Base-by-base conservation (phyloP, 2,329 filamentous ascomycete genomes). In the Seiridium cupressi region DNA sequence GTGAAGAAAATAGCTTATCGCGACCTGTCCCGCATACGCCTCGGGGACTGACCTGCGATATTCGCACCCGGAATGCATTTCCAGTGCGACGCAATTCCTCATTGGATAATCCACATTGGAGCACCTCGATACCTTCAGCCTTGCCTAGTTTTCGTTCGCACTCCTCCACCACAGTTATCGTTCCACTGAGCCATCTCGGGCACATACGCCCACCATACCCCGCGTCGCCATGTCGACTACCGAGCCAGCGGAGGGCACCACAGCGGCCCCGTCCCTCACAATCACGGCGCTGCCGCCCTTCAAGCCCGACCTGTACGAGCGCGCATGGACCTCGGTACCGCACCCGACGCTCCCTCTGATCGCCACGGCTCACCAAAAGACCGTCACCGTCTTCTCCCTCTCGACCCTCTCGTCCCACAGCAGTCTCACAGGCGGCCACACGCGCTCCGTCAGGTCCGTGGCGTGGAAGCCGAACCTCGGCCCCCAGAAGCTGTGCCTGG, bases 291-390 rank as follows among this genome's bases (percentile, higher is more conserved):
- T 87, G 11, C 72, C 79, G 3, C 72, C 80, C 46, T 78, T 87
- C 70, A 78, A 79, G 55, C 84, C 82, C 42, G 81, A 86, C 66
- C 80, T 89, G 51, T 81, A 83, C 69, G 82, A 88, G 66, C 91
- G 95, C 67, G 89, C 92, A 69, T 99, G 95, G 95, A 86, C 88
- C 64, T 92, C 91, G 26, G 80, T 88, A 60, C 91, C 93, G 1
- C 95, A 99, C 72, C 93, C 94, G 2, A 89, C 88, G 35, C 88
- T 95, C 26, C 94, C 95, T 3, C 85, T 98, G 62, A 81, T 97
- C 68, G 95, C 94, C 60, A 97, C 94, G 18, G 89, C 92, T 62
- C 92, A 93, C 76, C 88, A 91, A 61, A 96, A 95, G 72, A 89
- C 89, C 44, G 91, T 95, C 60, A 93, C 92, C 63, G 84, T 99